These are phyloP conservation scores for Xanthoceras sorbifolium DNA, from an alignment of 345 rosid species.

Conservation along the genomic window DNA sequence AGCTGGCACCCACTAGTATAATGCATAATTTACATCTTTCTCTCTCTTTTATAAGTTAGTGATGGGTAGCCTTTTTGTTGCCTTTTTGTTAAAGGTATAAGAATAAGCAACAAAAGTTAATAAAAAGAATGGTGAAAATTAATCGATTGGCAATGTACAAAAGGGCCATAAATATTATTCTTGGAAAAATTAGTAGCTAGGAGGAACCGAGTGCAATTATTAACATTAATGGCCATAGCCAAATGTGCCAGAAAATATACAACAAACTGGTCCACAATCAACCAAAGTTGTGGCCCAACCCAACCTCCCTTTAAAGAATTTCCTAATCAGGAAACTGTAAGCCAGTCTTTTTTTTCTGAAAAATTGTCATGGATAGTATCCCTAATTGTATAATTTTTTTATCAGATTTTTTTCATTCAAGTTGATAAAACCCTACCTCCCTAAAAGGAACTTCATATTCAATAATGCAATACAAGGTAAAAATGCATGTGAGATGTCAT, in stretches of 20 bases:
- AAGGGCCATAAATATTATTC: background rate
- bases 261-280: background rate
- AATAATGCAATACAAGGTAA: background rate
- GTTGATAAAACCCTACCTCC: background rate
- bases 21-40: background rate
- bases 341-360: constrained; percentile 14
- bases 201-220: background rate
- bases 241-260: background rate
- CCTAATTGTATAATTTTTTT: background rate
- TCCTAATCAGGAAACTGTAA: constrained; percentile 24
- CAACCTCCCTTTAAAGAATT: constrained; percentile 9
- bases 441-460: background rate
- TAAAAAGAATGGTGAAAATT: background rate
- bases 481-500: background rate
- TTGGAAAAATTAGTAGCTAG: background rate
- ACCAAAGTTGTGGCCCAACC: constrained; percentile 26
- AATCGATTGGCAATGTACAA: background rate
- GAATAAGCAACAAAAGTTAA: background rate
- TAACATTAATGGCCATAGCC: constrained; percentile 13
- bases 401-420: background rate
- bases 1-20: too few relatives aligned
- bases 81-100: too few relatives aligned
- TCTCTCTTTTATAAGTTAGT: too few relatives aligned
- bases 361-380: background rate
- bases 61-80: too few relatives aligned